Percentiles rank a stretch among this genome's conserved stretches.
Evolutionary conservation across 805 yeast species (phyloP).

Genomic region (Dipodascopsis tothii): DNA sequence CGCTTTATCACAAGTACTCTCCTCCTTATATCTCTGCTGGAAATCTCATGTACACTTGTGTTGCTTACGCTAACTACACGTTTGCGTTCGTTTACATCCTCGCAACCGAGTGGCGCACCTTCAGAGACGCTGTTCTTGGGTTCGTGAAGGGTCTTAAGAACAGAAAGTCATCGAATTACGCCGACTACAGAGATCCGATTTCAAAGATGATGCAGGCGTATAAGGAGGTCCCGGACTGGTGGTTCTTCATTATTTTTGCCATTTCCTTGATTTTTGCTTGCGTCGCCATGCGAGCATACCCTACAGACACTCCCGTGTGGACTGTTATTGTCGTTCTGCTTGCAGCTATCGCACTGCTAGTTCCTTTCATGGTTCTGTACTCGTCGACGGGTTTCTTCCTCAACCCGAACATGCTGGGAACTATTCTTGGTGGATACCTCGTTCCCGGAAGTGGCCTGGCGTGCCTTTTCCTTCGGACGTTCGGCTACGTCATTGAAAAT

Average conservation of each 20-base stretch:
- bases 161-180: slow-evolving; percentile 48
- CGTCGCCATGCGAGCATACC: slow-evolving; percentile 35
- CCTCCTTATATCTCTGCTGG: slow-evolving; percentile 33
- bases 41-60: slow-evolving; percentile 40
- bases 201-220: slow-evolving; percentile 43
- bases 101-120: slow-evolving; percentile 49
- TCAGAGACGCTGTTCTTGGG: slow-evolving; percentile 51
- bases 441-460: slow-evolving; percentile 56
- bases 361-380: slow-evolving; percentile 55
- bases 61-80: slow-evolving; percentile 42
- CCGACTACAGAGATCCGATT: slow-evolving; percentile 40
- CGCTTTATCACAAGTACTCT: slow-evolving; percentile 11
- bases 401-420: slow-evolving; percentile 57
- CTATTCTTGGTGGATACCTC: slow-evolving; percentile 57
- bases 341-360: slow-evolving; percentile 46
- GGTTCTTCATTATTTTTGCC: slow-evolving; percentile 46
- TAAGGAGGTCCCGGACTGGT: slow-evolving; percentile 56
- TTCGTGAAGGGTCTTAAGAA: slow-evolving; percentile 41
- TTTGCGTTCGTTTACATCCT: slow-evolving; percentile 56
- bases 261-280: slow-evolving; percentile 39
- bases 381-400: slow-evolving; percentile 55
- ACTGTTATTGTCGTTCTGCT: slow-evolving; percentile 49
- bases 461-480: slow-evolving; percentile 54
- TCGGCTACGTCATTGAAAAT: slow-evolving; percentile 48
- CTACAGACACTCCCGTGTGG: slow-evolving; percentile 50